Conservation (phyloP, 2,329 filamentous ascomycete genomes). For the Sporothrix pallida region DNA sequence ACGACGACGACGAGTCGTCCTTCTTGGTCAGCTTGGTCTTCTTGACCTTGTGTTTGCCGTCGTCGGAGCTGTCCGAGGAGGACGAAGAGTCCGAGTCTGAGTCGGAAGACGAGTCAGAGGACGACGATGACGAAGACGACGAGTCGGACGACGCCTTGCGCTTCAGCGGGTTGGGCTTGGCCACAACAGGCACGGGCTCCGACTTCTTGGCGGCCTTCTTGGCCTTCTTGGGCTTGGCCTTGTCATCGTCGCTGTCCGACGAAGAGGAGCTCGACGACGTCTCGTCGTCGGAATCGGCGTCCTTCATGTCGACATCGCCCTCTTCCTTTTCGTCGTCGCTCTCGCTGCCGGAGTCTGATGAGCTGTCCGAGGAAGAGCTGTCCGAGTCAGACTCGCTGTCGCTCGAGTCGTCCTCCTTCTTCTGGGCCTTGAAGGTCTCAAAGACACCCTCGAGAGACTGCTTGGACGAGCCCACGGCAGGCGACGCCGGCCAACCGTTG, state of each 20-base stretch:
- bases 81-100: slow-evolving; percentile 31
- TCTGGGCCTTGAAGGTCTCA: slow-evolving; percentile 51
- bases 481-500: slow-evolving; percentile 53
- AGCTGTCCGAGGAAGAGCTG: slow-evolving; percentile 39
- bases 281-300: slow-evolving; percentile 42
- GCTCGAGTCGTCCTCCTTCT: slow-evolving; percentile 35
- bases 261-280: slow-evolving; percentile 39
- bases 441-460: slow-evolving; percentile 58
- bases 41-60: slow-evolving; percentile 38
- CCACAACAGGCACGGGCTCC: slow-evolving; percentile 33
- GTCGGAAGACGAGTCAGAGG: slow-evolving; percentile 44
- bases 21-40: slow-evolving; percentile 37
- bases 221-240: slow-evolving; percentile 43
- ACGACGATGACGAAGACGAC: slow-evolving; percentile 48
- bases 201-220: slow-evolving; percentile 35
- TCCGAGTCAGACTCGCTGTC: background rate
- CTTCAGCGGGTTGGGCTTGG: slow-evolving; percentile 56
- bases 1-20: slow-evolving; percentile 30
- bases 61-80: slow-evolving; percentile 21
- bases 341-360: slow-evolving; percentile 41
- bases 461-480: slow-evolving; percentile 36
- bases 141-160: slow-evolving; percentile 58
- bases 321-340: slow-evolving; percentile 32
- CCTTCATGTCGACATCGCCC: slow-evolving; percentile 37
- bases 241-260: slow-evolving; percentile 42